A percentile compares a stretch with the other conserved stretches of the same genome.
Conservation (phyloP, 345 rosid genomes). For the Lepidium sativum region DNA sequence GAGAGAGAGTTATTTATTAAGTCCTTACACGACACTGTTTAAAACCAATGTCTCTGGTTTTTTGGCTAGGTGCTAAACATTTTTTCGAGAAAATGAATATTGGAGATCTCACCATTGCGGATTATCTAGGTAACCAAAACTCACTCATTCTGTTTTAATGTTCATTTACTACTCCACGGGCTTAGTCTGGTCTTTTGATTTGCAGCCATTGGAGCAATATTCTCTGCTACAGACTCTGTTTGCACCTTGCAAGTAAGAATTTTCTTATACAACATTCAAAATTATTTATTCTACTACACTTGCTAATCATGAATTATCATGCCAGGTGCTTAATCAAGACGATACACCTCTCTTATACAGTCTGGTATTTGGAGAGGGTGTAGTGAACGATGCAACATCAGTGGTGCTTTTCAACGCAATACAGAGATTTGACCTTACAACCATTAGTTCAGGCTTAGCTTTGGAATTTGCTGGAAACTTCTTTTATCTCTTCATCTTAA, state of each 20-base stretch:
- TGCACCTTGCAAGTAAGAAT: conserved; percentile 83
- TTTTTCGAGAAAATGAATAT: conserved; percentile 68
- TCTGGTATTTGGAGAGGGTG: conserved; percentile 95
- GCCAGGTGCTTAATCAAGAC: conserved; percentile 90
- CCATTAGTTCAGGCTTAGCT: conserved; percentile 45
- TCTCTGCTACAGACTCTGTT: conserved; percentile 97
- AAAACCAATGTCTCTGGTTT: neutral
- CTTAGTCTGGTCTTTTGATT: neutral
- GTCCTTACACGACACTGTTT: too few relatives aligned
- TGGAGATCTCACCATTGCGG: conserved; percentile 52
- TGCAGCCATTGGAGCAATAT: conserved; percentile 94
- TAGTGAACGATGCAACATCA: conserved; percentile 94
- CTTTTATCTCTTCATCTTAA: conserved; percentile 60
- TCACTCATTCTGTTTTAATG: neutral
- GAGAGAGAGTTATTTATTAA: too few relatives aligned
- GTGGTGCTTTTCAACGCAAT: conserved; percentile 94
- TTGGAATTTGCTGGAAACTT: conserved; percentile 65
- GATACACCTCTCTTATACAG: conserved; percentile 87
- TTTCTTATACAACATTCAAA: neutral
- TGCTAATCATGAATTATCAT: neutral
- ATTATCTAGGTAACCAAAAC: conserved; percentile 61
- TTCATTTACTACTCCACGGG: neutral
- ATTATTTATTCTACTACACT: neutral
- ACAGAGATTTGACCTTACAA: conserved; percentile 72
- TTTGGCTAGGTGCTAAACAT: conserved; percentile 53